A percentile compares a stretch with the other conserved stretches of the same genome.
phyloP scores from a whole-genome alignment of 2,329 filamentous ascomycete genomes.

The Aciculosporium take region DNA sequence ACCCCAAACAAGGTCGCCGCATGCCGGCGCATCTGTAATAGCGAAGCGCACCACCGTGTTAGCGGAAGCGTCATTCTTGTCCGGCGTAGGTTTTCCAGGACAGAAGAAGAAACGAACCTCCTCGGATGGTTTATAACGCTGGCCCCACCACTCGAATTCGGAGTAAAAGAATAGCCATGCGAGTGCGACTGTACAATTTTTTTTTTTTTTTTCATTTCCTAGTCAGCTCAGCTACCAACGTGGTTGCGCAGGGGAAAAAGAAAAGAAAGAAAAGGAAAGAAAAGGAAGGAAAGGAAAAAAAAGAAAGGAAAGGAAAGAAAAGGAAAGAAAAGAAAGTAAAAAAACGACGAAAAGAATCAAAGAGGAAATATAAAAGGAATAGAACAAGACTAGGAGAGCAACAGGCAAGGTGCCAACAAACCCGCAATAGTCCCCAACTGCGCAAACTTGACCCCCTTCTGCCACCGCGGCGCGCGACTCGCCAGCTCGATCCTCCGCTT shows the following conservation, averaged over 20 bases:
- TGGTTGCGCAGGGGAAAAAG: too few relatives aligned
- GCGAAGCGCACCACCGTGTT: neutral
- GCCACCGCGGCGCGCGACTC: constrained; percentile 47
- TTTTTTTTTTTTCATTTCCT: too few relatives aligned
- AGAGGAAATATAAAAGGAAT: neutral
- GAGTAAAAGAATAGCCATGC: constrained; percentile 26
- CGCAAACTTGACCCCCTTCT: constrained; percentile 48
- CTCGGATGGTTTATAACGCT: constrained; percentile 27
- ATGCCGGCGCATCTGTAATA: constrained; percentile 24
- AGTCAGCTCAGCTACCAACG: neutral
- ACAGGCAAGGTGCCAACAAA: constrained; percentile 37
- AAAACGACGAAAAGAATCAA: too few relatives aligned
- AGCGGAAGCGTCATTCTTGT: neutral
- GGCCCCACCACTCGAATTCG: constrained; percentile 31
- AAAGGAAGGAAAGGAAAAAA: too few relatives aligned
- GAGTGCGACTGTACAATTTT: constrained; percentile 18
- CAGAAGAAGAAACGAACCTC: constrained; percentile 17
- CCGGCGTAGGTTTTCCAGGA: neutral
- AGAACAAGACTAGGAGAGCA: constrained; percentile 14
- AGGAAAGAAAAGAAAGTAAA: neutral
- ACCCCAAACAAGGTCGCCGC: constrained; percentile 25
- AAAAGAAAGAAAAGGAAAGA: neutral
- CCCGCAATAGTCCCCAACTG: constrained; percentile 47
- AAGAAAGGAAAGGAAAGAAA: neutral
- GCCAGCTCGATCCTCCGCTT: constrained; percentile 53